Base-by-base conservation (phyloP, 192 early-diverging fungal genomes). In the Coemansia pectinata region DNA sequence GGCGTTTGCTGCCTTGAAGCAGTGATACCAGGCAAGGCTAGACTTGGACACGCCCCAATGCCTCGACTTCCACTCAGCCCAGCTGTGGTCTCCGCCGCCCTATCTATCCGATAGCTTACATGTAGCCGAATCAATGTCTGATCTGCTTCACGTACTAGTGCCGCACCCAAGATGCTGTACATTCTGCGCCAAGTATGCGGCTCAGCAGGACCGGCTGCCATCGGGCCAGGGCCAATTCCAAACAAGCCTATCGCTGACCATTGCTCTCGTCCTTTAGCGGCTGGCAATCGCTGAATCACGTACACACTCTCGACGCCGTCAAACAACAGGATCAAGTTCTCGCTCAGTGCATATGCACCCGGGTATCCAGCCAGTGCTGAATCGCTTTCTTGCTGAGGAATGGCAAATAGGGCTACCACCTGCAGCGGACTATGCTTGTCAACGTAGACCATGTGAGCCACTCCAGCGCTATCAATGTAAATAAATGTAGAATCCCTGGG, bases 281-380 rank as follows among this genome's bases (percentile, higher is more conserved):
- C 19, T 0, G n/a, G 14, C 25, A 25, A 15, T 31, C 23, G 69
- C 57, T 52, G 73, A 12, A 79, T 63, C 27, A 79, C 68, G 55
- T 79, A 84, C 7, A 70, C 59, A 57, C 48, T 70, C 12, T 62
- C 66, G 21, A 67, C 27, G 11, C 82, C 82, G 33, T 84, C 78
- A 60, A 79, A 84, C 14, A 74, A 59, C 19, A 84, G 40, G 2
- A 84, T 41, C 17, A 62, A 33, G 7, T 29, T 23, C 1, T 57
- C 17, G 25, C 61, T 62, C 15, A 84, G 42, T 0, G 71, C 52
- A 14, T 71, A 69, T 9, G 59, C 74, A 19, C 71, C 65, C 0
- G 74, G 74, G 36, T 84, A 84, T 11, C 82, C 82, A 2, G 41
- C 36, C 14, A 73, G 34, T 14, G 76, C 75, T 15, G 62, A 44